These are phyloP conservation scores for Neofusicoccum laricinum DNA, from an alignment of 2,329 filamentous ascomycete genomes.

Conservation along the genomic window DNA sequence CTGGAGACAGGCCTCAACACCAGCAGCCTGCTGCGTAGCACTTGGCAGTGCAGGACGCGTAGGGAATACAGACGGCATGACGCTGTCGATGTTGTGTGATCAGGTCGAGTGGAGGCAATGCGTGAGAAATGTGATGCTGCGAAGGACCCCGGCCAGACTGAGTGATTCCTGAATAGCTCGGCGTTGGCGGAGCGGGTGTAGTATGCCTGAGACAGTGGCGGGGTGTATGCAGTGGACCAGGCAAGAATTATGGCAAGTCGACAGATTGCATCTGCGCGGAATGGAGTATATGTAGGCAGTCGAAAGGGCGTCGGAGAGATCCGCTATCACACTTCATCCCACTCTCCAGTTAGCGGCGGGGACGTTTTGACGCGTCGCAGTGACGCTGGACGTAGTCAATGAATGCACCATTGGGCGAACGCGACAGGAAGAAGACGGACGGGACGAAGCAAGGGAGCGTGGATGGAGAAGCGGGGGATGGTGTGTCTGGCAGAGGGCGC, in stretches of 20 bases:
- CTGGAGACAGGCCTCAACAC: constrained; percentile 38
- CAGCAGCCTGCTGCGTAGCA: not conserved
- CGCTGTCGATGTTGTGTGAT: not conserved
- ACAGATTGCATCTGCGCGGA: too few species aligned
- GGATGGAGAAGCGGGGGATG: not conserved
- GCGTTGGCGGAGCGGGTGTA: too few species aligned
- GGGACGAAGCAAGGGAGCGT: not conserved
- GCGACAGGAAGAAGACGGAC: not conserved
- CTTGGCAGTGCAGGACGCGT: not conserved
- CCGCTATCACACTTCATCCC: constrained; percentile 3
- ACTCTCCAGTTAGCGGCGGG: not conserved
- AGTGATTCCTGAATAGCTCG: too few species aligned
- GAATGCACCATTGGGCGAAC: not conserved
- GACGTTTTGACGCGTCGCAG: not conserved
- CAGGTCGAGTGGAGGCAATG: too few species aligned
- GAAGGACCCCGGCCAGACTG: not conserved
- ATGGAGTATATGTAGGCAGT: too few species aligned
- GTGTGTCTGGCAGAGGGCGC: not conserved
- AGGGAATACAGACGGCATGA: not conserved
- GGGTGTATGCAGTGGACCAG: too few species aligned
- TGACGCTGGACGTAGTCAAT: not conserved
- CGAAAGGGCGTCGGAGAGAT: not conserved
- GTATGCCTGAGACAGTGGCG: too few species aligned
- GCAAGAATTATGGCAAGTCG: too few species aligned
- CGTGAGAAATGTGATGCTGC: too few species aligned